Evolutionary conservation across 1,284 basidiomycete species (phyloP), one percentile per base, ranked within the genome.

Genomic region (Trametes sp.): DNA sequence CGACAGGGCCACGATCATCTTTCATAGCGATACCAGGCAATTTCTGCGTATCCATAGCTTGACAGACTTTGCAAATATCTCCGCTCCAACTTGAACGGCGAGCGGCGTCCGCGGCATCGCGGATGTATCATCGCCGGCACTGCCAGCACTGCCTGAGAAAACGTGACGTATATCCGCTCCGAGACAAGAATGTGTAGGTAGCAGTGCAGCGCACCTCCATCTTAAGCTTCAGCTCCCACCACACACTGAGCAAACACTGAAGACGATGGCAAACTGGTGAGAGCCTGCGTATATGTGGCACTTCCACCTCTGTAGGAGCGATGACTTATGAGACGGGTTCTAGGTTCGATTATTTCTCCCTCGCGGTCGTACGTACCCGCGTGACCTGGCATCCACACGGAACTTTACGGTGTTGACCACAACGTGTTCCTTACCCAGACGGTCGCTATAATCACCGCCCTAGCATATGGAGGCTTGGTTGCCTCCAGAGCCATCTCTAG

Each of bases 311-410:
- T 33, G 31, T 11, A 5, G 31, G 42, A n/a, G n/a, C n/a, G 8
- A n/a, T 21, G 42, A 9, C 23, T n/a, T 44, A n/a, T 21, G 19
- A 44, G 10, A 23, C 19, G 21, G 4, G 16, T 21, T 44, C n/a
- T 23, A 66, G 64, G 64, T 31, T 59, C 21, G 64, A 66, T 21
- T 66, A 66, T 24, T 13, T 64, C 4, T 58, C 60, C 24, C 62
- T 67, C n/a, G 33, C 44, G 14, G 36, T 59, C 50, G 65, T 67
- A 45, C 31, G 65, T 56, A 14, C 6, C n/a, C 54, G 38, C 3
- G n/a, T n/a, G n/a, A 7, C 28, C 24, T 16, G 36, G 16, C 3
- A 6, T 11, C 24, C 31, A 1, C 38, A 13, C 24, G 29, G 13
- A 2, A 42, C 26, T 28, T 13, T n/a, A n/a, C 9, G 11, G 19